Evolutionary conservation across 306 rosid species (phyloP).

Genomic region (Abrus pulchellus): DNA sequence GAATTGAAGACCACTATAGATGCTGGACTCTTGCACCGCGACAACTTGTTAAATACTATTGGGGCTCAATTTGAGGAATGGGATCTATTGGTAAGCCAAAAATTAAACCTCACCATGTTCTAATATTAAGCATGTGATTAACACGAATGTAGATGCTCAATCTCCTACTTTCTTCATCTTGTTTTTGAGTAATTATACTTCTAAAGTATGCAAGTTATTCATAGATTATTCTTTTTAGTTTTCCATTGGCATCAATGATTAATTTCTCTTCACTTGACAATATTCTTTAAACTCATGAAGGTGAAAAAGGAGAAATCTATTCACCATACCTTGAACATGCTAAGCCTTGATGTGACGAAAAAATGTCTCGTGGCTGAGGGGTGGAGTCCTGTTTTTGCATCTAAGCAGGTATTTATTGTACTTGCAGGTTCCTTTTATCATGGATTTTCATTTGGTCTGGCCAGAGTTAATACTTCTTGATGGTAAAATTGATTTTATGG

Average conservation of each 20-base stretch:
- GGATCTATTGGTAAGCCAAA: slow-evolving; percentile 75
- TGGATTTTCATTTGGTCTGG: slow-evolving; percentile 35
- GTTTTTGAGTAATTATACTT: slow-evolving; percentile 7
- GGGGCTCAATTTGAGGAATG: slow-evolving; percentile 83
- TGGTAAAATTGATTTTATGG: slow-evolving; percentile 24
- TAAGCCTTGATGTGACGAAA: slow-evolving; percentile 95
- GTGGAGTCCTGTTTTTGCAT: slow-evolving; percentile 92
- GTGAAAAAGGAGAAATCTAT: slow-evolving; percentile 94
- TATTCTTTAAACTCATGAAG: slow-evolving; percentile 61
- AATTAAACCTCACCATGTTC: slow-evolving; percentile 9
- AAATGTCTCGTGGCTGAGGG: slow-evolving; percentile 98
- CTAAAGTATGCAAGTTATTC: slow-evolving; percentile 12
- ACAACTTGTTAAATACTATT: slow-evolving; percentile 74
- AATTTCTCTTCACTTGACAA: slow-evolving; percentile 49
- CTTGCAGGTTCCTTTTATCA: slow-evolving; percentile 15
- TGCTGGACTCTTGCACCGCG: slow-evolving; percentile 76
- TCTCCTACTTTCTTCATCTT: slow-evolving; percentile 20
- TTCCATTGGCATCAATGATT: slow-evolving; percentile 44
- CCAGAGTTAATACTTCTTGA: slow-evolving; percentile 28
- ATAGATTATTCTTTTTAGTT: slow-evolving; percentile 12
- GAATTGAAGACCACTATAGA: slow-evolving; percentile 92
- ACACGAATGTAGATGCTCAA: slow-evolving; percentile 1
- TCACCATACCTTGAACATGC: slow-evolving; percentile 92
- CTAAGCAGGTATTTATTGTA: slow-evolving; percentile 72
- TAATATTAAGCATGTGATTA: neutral